Evolutionary conservation across 2,329 filamentous ascomycete species (phyloP), one percentile per base, ranked within the genome.

Genomic region (Neophaeococcomyces aloes): DNA sequence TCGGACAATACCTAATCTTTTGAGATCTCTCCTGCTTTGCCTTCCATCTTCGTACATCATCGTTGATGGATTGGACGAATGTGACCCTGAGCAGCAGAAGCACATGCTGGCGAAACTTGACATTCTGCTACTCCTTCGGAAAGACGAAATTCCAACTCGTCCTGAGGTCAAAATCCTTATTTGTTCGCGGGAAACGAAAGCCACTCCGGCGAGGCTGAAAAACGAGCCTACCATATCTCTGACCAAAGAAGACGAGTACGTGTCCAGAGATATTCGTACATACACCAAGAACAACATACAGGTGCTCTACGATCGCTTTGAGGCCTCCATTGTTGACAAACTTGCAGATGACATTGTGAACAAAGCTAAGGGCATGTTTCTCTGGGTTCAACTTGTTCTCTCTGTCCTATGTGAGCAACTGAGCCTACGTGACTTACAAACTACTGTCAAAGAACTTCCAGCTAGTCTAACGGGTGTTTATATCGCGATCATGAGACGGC

Each of bases 51-150:
- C 53, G 7, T 56, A 53, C 30, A 48, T 61, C 6, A 41, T 60
- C 8, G 29, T 61, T 18, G 58, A 61, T 42, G 56, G 58, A 2
- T 18, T 59, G 6, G 56, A 61, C 21, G 58, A 61, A 48, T 57
- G 49, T 27, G 45, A 51, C 13, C 18, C 39, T 10, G 38, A 44
- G 8, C 49, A 51, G 17, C 53, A 57, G 30, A 37, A 40, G n/a
- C 40, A 49, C 19, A 32, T 59, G 7, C 25, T 59, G 17, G 42
- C 44, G 13, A 50, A 57, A 18, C 11, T 42, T 13, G n/a, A 11
- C 13, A 34, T 33, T n/a, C 15, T 42, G 15, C 31, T 27, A 27
- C 23, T 27, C 10, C 23, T 10, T 27, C 23, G 23, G 23, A 27
- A 33, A 33, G 17, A 33, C n/a, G 31, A 14, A 7, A n/a, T 33